Base-by-base conservation (phyloP, 1,139 yeast species). In the Lodderomyces parapsilosis region DNA sequence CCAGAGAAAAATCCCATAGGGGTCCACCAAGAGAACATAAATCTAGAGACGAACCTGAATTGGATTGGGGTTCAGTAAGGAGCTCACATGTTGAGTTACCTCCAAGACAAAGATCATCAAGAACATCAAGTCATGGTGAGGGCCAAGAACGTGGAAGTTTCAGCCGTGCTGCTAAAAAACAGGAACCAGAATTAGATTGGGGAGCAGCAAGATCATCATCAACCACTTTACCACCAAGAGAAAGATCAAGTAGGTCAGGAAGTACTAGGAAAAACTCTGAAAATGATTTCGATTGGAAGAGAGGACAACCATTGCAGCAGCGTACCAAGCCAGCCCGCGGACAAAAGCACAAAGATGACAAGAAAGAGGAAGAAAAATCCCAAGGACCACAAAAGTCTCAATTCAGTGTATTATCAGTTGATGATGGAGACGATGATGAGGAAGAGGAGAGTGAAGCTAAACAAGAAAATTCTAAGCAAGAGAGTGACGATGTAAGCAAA, bases 31-130 rank as follows among this genome's bases (percentile, higher is more conserved):
- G 53, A 48, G 48, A 52, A 15, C 60, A 56, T 41, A 56, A 60
- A 50, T 68, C 72, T 57, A 70, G 63, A 52, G 74, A 68, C 46
- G 80, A 75, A 54, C 75, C 78, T 39, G 78, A 76, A n/a, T 66
- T 80, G 41, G 86, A 82, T 56, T 83, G 88, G 88, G 71, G 80
- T 49, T 58, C 72, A 17, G 81, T 81, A 24, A 74, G 86, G 68
- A 59, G 52, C 44, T 52, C 63, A 45, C 58, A 57, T 40, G 61
- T 57, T 13, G 56, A 63, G 13, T 60, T 70, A 54, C 69, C 76
- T 22, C 68, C 74, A 50, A 62, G 68, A 51, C 69, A 66, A 58
- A 62, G 62, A 51, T 36, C 45, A 9, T 36, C 38, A 20, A 47
- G 67, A 56, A 51, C 56, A 40, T 55, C 55, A 49, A 55, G 60